phyloP scores from a whole-genome alignment of 2,329 filamentous ascomycete species.

The Colletotrichum destructivum region DNA sequence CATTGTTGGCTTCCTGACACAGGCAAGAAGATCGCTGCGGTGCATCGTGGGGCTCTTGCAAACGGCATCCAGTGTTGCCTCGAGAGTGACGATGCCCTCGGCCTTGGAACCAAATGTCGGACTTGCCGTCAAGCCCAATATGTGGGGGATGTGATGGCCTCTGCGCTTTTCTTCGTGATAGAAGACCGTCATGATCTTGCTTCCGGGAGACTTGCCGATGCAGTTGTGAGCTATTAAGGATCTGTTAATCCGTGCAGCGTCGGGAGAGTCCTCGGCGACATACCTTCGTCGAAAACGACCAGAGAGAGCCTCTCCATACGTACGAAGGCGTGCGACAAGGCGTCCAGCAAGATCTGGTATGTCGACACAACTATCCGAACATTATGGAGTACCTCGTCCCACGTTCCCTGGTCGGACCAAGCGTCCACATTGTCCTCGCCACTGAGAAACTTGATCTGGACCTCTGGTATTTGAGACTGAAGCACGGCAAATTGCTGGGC shows the following conservation, averaged over 20 bases:
- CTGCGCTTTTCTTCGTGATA: slow-evolving; percentile 69
- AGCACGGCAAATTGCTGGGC: slow-evolving; percentile 77
- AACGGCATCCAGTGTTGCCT: slow-evolving; percentile 78
- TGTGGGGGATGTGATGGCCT: slow-evolving; percentile 68
- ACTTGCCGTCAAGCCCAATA: slow-evolving; percentile 87
- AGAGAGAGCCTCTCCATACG: slow-evolving; percentile 74
- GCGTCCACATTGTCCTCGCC: slow-evolving; percentile 79
- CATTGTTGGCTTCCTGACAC: slow-evolving; percentile 78
- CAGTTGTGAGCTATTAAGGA: slow-evolving; percentile 79
- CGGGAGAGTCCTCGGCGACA: slow-evolving; percentile 35
- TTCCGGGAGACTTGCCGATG: slow-evolving; percentile 73
- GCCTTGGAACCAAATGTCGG: slow-evolving; percentile 76
- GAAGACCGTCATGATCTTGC: slow-evolving; percentile 80
- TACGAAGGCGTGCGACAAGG: slow-evolving; percentile 82
- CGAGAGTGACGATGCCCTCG: slow-evolving; percentile 72
- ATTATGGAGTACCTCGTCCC: slow-evolving; percentile 76
- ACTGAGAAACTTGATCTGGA: slow-evolving; percentile 74
- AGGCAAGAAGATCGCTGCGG: slow-evolving; percentile 77
- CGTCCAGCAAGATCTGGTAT: slow-evolving; percentile 81
- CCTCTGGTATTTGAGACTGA: slow-evolving; percentile 70
- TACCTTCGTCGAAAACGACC: slow-evolving; percentile 88
- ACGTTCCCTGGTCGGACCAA: slow-evolving; percentile 78
- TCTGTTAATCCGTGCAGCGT: slow-evolving; percentile 39
- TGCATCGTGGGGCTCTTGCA: slow-evolving; percentile 79
- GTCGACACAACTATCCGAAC: slow-evolving; percentile 84